Evolutionary conservation across 1,284 basidiomycete species (phyloP), one percentile per base, ranked within the genome.

Genomic region (Cutaneotrichosporon sp.): DNA sequence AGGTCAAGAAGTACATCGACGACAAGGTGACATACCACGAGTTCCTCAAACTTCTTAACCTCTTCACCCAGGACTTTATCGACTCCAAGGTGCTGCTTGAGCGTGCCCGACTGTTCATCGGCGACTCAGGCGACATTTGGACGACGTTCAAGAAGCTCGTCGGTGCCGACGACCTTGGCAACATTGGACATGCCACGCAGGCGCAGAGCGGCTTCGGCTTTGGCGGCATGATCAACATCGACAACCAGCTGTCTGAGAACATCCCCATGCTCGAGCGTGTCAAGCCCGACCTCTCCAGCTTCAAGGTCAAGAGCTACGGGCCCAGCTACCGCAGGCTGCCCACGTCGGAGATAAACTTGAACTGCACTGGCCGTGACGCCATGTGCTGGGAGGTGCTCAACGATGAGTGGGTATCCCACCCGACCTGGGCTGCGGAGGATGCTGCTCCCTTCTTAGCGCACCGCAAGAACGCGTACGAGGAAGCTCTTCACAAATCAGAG

Each of bases 381-480:
- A 86, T 97, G 61, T 96, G 90, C 73, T 90, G 92, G 76, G 93
- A 91, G 44, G 92, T 99, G 17, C 82, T 99, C 51, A 99, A 97
- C 69, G 91, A 97, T 67, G 82, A 86, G 61, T 96, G 91, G 90
- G 90, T 97, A 24, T 96, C 92, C 19, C 92, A 98, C 73, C 94
- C 94, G 1, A 94, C 90, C 0, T 97, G 91, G 90, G 90, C 90
- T 17, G 85, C 87, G 20, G 97, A 94, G 56, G 96, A 97, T 66
- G 90, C 96, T 62, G 83, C 88, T 1, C 90, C 89, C 2, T 97
- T 97, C 76, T 83, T 91, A 54, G 83, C 93, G 5, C 91, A 97
- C 76, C 94, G 94, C 80, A 97, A 97, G 79, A 99, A 97, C 72
- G 82, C 85, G 3, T 97, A 90, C 72, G 96, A 98, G 75, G 93